Percentiles rank a stretch among this genome's conserved stretches.
These are phyloP conservation scores for Pichia inconspicua DNA, from an alignment of 1,139 yeast genomes.

Conservation along the genomic window DNA sequence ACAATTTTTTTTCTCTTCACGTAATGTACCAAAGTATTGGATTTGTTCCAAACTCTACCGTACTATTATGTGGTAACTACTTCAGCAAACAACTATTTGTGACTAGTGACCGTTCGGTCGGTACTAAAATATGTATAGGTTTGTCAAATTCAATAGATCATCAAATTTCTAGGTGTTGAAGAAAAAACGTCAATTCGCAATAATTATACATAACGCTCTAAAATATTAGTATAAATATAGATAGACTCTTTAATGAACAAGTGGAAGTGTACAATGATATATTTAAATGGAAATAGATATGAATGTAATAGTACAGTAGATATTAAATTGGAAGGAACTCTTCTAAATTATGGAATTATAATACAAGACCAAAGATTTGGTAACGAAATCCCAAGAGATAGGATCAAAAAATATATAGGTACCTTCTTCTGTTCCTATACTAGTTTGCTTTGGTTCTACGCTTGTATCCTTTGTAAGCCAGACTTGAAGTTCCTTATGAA, in stretches of 20 bases:
- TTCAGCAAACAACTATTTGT: no score
- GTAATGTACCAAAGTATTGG: background rate
- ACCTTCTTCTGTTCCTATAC: conserved; percentile 85
- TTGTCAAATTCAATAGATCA: no score
- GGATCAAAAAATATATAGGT: conserved; percentile 97
- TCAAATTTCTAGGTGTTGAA: no score
- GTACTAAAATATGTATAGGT: no score
- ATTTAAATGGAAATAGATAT: no score
- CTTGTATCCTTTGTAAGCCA: conserved; percentile 95
- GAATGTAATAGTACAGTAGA: background rate
- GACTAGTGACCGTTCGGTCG: no score
- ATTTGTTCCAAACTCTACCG: background rate
- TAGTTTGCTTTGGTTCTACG: conserved; percentile 80
- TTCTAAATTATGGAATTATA: conserved; percentile 40
- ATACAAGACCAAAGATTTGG: conserved; percentile 68
- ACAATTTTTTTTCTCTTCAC: background rate
- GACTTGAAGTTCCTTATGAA: conserved; percentile 88
- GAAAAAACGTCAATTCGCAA: no score
- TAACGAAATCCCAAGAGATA: conserved; percentile 90
- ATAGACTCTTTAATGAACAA: no score
- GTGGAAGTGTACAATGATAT: no score
- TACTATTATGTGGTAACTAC: background rate
- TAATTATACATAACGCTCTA: no score
- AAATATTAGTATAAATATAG: no score
- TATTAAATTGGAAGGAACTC: background rate